A percentile compares a stretch with the other conserved stretches of the same genome.
phyloP scores from a whole-genome alignment of 257 asterid genomes.

The Leonotis leonurus region DNA sequence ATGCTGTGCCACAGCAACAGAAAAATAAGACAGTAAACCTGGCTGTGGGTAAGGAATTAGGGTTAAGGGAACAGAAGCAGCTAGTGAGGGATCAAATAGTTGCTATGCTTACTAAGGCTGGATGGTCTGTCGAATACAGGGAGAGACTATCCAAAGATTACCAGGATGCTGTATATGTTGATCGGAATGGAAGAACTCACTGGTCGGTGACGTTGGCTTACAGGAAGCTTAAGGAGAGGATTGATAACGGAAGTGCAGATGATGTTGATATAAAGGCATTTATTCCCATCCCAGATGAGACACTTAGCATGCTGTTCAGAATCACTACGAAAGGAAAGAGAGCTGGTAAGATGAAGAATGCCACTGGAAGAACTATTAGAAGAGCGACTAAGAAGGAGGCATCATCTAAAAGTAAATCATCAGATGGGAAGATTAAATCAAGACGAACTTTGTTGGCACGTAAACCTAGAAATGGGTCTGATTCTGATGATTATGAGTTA shows the following conservation, averaged over 20 bases:
- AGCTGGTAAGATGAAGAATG: conserved; percentile 24
- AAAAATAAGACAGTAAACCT: not conserved
- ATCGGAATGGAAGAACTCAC: conserved; percentile 44
- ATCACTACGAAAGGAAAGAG: conserved; percentile 35
- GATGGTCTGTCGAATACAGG: conserved; percentile 77
- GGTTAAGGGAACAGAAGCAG: conserved; percentile 62
- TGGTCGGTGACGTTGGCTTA: conserved; percentile 95
- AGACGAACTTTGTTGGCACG: conserved; percentile 63
- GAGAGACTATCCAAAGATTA: conserved; percentile 52
- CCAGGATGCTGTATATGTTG: conserved; percentile 80
- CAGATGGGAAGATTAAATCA: conserved; percentile 23
- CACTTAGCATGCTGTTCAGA: conserved; percentile 49
- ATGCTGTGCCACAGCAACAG: conserved; percentile 7
- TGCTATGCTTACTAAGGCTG: conserved; percentile 53
- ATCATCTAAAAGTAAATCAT: conserved; percentile 25
- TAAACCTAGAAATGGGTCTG: conserved; percentile 46
- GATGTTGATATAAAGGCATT: conserved; percentile 45
- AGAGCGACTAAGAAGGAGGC: conserved; percentile 26
- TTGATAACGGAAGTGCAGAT: conserved; percentile 60
- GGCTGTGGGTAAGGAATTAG: conserved; percentile 28
- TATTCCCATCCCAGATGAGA: conserved; percentile 61
- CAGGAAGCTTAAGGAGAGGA: conserved; percentile 48
- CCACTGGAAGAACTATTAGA: conserved; percentile 25
- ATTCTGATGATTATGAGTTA: conserved; percentile 35
- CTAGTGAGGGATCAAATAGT: conserved; percentile 63